Conservation (phyloP, 1,139 yeast genomes). For the Pichia norvegensis region DNA sequence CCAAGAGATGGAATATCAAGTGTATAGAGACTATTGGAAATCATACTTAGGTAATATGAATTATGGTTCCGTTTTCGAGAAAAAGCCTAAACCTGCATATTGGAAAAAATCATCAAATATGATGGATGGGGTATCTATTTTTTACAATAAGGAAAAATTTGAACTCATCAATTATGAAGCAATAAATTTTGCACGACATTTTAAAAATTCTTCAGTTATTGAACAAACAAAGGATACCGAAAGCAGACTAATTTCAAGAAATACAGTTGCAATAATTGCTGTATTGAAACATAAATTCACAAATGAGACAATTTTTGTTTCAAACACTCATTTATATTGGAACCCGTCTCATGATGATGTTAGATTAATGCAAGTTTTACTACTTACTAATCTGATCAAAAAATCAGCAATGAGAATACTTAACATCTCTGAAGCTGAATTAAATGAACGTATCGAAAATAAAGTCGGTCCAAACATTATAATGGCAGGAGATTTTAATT, state of each 20-base stretch:
- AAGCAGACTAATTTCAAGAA: slow-evolving; percentile 37
- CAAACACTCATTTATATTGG: slow-evolving; percentile 61
- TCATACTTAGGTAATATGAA: slow-evolving; percentile 16
- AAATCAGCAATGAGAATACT: slow-evolving; percentile 19
- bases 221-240: slow-evolving; percentile 34
- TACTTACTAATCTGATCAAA: slow-evolving; percentile 30
- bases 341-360: slow-evolving; percentile 43
- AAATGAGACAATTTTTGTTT: slow-evolving; percentile 35
- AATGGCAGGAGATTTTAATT: slow-evolving; percentile 47
- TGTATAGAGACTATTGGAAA: slow-evolving; percentile 42
- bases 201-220: slow-evolving; percentile 29
- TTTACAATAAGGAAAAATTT: slow-evolving; percentile 40
- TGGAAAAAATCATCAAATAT: slow-evolving; percentile 40
- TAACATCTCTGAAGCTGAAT: slow-evolving; percentile 24
- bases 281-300: slow-evolving; percentile 38
- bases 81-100: slow-evolving; percentile 42
- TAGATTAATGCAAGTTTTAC: slow-evolving; percentile 46
- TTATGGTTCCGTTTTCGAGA: slow-evolving; percentile 40
- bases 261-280: slow-evolving; percentile 48
- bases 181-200: slow-evolving; percentile 37
- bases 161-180: slow-evolving; percentile 36
- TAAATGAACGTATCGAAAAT: slow-evolving; percentile 13
- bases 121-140: slow-evolving; percentile 54
- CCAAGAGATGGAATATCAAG: slow-evolving; percentile 48
- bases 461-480: slow-evolving; percentile 23